A percentile compares a stretch with the other conserved stretches of the same genome.
Evolutionary conservation across 345 rosid genomes (phyloP).

Genomic region (Atalantia buxifolia): DNA sequence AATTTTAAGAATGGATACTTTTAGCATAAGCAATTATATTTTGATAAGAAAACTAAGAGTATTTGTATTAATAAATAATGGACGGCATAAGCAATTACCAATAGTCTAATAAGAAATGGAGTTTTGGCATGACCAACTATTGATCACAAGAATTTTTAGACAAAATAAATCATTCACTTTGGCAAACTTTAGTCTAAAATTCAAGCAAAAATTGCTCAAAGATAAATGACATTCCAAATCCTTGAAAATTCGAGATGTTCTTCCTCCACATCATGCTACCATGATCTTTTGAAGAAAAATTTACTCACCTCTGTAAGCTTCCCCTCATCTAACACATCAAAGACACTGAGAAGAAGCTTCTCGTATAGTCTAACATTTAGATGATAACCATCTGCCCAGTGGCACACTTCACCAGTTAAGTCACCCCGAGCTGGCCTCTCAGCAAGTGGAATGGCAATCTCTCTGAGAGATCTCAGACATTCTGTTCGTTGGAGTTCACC

Average conservation of each 20-base stretch:
- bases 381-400: constrained; percentile 98
- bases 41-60: too few relatives aligned
- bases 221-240: background rate
- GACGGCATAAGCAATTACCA: background rate
- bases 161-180: background rate
- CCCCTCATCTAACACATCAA: constrained; percentile 93
- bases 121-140: background rate
- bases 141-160: background rate
- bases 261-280: constrained; percentile 5
- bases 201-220: constrained; percentile 5
- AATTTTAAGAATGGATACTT: background rate
- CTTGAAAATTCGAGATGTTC: background rate
- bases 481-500: constrained; percentile 95
- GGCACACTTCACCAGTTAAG: constrained; percentile 98
- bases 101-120: background rate
- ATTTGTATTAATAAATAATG: too few relatives aligned
- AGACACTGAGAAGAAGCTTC: constrained; percentile 87
- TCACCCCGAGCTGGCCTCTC: constrained; percentile 98
- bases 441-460: constrained; percentile 86
- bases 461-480: constrained; percentile 84
- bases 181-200: background rate
- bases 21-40: background rate
- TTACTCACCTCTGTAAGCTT: constrained; percentile 83
- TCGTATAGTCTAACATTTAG: constrained; percentile 85
- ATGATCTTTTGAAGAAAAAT: constrained; percentile 3